Percentiles rank a stretch among this genome's conserved stretches.
phyloP scores from a whole-genome alignment of 164 flowering plant genomes.

The Nymphaea colorata region DNA sequence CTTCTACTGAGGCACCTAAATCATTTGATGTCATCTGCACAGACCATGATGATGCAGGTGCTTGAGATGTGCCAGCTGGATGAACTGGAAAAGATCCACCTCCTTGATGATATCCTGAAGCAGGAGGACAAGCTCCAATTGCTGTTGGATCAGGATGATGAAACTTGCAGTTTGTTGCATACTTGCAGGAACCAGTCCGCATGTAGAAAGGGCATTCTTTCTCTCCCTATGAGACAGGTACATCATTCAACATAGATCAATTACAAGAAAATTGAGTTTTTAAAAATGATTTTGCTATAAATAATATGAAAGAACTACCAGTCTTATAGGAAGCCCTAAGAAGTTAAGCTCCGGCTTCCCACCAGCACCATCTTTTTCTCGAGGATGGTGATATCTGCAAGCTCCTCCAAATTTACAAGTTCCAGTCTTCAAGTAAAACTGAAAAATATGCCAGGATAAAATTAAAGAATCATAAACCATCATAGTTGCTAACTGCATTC shows the following conservation, averaged over 20 bases:
- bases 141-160: slow-evolving; percentile 89
- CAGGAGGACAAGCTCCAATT: slow-evolving; percentile 28
- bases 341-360: slow-evolving; percentile 54
- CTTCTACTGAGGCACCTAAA: slow-evolving; percentile 20
- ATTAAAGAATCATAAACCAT: no score
- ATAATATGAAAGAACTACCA: slow-evolving; percentile 29
- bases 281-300: no score
- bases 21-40: slow-evolving; percentile 19
- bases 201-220: slow-evolving; percentile 80
- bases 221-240: slow-evolving; percentile 53
- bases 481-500: no score
- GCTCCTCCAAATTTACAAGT: slow-evolving; percentile 75
- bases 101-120: slow-evolving; percentile 27
- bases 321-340: slow-evolving; percentile 79
- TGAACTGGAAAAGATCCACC: slow-evolving; percentile 36
- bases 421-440: slow-evolving; percentile 70
- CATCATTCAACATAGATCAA: background rate
- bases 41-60: slow-evolving; percentile 43
- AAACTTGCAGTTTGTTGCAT: slow-evolving; percentile 69
- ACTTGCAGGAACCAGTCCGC: slow-evolving; percentile 93
- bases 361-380: slow-evolving; percentile 22
- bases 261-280: no score
- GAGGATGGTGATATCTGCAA: slow-evolving; percentile 60
- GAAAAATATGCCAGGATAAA: slow-evolving; percentile 13
- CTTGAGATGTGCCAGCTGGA: slow-evolving; percentile 22